Evolutionary conservation across 2,329 filamentous ascomycete species (phyloP).

Genomic region (Leptosphaerulina australis): DNA sequence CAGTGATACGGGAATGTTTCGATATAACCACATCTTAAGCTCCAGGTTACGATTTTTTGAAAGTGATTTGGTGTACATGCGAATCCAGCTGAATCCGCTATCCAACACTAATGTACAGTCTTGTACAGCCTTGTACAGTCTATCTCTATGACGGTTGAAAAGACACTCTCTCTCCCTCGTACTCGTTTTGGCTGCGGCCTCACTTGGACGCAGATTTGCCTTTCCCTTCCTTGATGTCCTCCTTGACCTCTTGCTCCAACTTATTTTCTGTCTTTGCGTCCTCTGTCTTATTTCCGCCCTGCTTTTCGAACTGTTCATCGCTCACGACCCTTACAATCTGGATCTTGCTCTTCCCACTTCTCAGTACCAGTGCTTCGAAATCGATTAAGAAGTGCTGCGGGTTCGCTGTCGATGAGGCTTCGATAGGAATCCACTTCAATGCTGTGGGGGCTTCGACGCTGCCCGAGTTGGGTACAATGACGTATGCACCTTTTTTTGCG

Average conservation of each 20-base stretch:
- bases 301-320: slow-evolving; percentile 59
- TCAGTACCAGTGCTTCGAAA: slow-evolving; percentile 60
- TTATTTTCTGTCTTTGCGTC: background rate
- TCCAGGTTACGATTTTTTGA: background rate
- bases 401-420: slow-evolving; percentile 63
- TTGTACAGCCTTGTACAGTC: too few species aligned
- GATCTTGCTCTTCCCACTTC: slow-evolving; percentile 66
- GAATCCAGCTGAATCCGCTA: background rate
- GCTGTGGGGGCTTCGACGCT: slow-evolving; percentile 47
- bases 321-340: slow-evolving; percentile 62
- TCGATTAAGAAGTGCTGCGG: slow-evolving; percentile 66
- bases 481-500: slow-evolving; percentile 62
- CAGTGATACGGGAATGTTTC: slow-evolving; percentile 6
- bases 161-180: slow-evolving; percentile 5
- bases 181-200: background rate
- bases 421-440: slow-evolving; percentile 68
- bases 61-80: background rate
- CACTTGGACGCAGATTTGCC: background rate
- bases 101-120: background rate
- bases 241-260: slow-evolving; percentile 4
- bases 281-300: slow-evolving; percentile 31
- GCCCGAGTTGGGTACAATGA: slow-evolving; percentile 56
- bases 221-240: background rate
- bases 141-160: slow-evolving; percentile 8
- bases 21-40: slow-evolving; percentile 3